Evolutionary conservation across 2,329 filamentous ascomycete species (phyloP).

Genomic region (Fusarium domesticum): DNA sequence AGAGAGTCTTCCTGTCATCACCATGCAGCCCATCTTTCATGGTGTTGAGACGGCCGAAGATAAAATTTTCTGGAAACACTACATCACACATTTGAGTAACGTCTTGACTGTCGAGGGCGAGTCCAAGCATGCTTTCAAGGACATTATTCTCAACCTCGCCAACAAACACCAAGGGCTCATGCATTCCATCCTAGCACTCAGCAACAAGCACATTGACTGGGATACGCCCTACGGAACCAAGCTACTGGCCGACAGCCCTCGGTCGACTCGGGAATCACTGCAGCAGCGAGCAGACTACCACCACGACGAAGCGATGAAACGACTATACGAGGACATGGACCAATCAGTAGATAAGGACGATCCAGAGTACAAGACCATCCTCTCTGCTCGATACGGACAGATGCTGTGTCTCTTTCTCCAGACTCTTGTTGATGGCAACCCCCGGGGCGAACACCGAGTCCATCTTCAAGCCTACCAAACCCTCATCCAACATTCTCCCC

Average conservation of each 20-base stretch:
- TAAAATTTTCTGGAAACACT: conserved; percentile 78
- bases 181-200: conserved; percentile 84
- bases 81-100: conserved; percentile 73
- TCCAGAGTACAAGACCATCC: conserved; percentile 44
- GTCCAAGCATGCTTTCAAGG: conserved; percentile 79
- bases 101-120: conserved; percentile 81
- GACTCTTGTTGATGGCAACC: conserved; percentile 54
- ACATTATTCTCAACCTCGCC: conserved; percentile 78
- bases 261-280: conserved; percentile 46
- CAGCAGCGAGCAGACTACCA: conserved; percentile 54
- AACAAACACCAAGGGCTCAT: conserved; percentile 77
- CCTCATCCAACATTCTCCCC: conserved; percentile 61
- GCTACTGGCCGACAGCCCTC: conserved; percentile 48
- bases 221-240: conserved; percentile 55
- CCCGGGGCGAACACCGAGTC: conserved; percentile 68
- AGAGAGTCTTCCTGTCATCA: conserved; percentile 51
- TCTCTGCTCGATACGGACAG: conserved; percentile 58
- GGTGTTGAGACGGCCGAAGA: conserved; percentile 80
- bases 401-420: conserved; percentile 61
- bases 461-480: conserved; percentile 75
- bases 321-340: conserved; percentile 48
- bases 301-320: conserved; percentile 52
- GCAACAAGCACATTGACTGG: conserved; percentile 71
- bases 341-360: conserved; percentile 42
- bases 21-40: conserved; percentile 66